Base-by-base conservation (phyloP, 148 eudicot genomes). In the Chenopodium berlandieri region DNA sequence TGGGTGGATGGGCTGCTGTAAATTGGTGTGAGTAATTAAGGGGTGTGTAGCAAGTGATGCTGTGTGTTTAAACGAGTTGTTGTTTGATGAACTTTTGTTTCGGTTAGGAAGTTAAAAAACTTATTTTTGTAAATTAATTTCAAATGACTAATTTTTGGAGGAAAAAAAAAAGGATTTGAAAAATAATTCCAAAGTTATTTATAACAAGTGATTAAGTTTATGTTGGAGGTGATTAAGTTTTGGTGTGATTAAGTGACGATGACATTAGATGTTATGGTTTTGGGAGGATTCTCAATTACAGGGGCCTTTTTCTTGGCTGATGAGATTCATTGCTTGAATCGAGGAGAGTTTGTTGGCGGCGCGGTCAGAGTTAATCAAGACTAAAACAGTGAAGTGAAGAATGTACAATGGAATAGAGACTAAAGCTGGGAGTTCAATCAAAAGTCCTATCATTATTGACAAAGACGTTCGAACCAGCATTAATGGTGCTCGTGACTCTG, bases 221-320 rank as follows among this genome's bases (percentile, higher is more conserved):
- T 0, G 25, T 23, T 23, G 25, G 25, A 23, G 25, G 25, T 23
- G 25, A 23, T 23, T 23, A 23, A 23, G 25, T 23, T 23, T 23
- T 23, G 25, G 25, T 23, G 25, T 23, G 25, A 23, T 23, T 23
- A 23, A 23, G 78, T 81, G 4, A 86, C 88, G 34, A 22, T 90
- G 12, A 85, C 88, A 12, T 77, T 90, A 30, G 90, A 90, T 85
- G 64, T 88, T 9, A 65, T 82, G 64, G 76, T 88, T 52, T 70
- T 88, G 25, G 90, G 90, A 0, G 91, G 91, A 1, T 88, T 72
- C 65, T 87, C 92, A 71, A 82, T 81, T n/a, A 64, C 80, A 50
- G 92, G 92, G 17, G 75, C 74, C 27, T 84, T 79, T 70, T 83
- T 86, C 71, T 81, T 70, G 12, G 64, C 62, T 37, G 44, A 37